These are phyloP conservation scores for Apiotrichum domesticum DNA, from an alignment of 1,284 basidiomycete genomes.

Conservation along the genomic window DNA sequence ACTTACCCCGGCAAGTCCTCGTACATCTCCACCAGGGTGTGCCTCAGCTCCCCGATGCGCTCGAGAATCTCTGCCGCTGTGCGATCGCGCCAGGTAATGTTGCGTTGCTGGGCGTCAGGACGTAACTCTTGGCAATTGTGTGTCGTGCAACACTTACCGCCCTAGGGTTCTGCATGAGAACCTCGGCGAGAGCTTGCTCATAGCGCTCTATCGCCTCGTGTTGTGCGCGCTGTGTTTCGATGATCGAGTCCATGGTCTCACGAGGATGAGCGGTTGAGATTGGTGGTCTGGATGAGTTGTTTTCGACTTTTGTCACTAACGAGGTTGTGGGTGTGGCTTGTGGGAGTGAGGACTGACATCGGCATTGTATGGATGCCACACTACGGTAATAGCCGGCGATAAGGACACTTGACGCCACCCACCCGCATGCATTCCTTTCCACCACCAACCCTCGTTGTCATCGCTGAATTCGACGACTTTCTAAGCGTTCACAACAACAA, in stretches of 20 bases:
- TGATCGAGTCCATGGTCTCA: constrained; percentile 71
- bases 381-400: constrained; percentile 2
- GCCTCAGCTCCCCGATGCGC: constrained; percentile 66
- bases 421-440: not conserved
- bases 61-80: constrained; percentile 79
- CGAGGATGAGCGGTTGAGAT: not conserved
- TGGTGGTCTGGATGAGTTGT: not conserved
- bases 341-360: no score
- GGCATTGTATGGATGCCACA: constrained; percentile 6
- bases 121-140: not conserved
- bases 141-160: constrained; percentile 32
- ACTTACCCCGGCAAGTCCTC: constrained; percentile 57
- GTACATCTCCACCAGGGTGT: constrained; percentile 63
- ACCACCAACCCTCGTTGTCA: constrained; percentile 9
- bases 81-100: constrained; percentile 70
- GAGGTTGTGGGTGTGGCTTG: no score
- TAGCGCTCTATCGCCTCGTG: constrained; percentile 95
- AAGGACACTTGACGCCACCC: not conserved
- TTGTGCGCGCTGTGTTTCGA: constrained; percentile 85
- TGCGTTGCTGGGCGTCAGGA: constrained; percentile 41
- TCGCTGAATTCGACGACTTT: no score
- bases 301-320: not conserved
- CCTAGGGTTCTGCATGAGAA: constrained; percentile 48
- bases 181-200: constrained; percentile 54
- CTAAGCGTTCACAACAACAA: not conserved